Base-by-base conservation (phyloP, 345 rosid species). In the Citrus hindsii region DNA sequence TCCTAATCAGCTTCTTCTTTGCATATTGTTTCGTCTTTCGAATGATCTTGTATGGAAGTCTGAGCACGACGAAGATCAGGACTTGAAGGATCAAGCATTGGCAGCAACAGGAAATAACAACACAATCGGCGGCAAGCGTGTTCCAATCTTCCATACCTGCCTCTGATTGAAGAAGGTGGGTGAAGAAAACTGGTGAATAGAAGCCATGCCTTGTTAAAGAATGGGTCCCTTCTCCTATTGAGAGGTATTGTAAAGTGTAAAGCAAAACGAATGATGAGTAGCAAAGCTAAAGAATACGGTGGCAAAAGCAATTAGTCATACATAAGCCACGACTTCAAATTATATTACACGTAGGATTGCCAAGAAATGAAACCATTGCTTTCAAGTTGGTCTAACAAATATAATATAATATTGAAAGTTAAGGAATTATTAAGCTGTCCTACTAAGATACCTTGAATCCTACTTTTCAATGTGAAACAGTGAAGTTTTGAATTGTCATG, bases 41-140 rank as follows among this genome's bases (percentile, higher is more conserved):
- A 59, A 89, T 53, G 19, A 92, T 76, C 80, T 86, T 91, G 75
- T 66, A 51, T 22, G 98, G 98, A 63, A 91, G 85, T 74, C 80
- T 82, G 74, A 93, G 82, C 67, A 91, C 79, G 84, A 90, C n/a
- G 76, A 87, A 91, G 84, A 92, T 30, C 4, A 85, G 28, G 62
- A 92, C 72, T 67, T 93, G 94, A 27, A 95, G 87, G 73, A 87
- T 74, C 84, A 95, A 70, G 86, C 98, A 95, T 71, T 92, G 92
- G 89, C 93, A 92, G 85, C 98, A 90, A 77, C 98, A 93, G 1
- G 91, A 89, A 48, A 93, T 58, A 7, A 89, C 94, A 2, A 92
- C 77, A 72, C 98, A 95, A 70, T 95, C 98, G 7, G 94, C 92
- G 5, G 89, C 94, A 24, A 90, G 83, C 77, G 81, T 60, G 83